Evolutionary conservation across 371 early-diverging fungal genomes (phyloP).

Genomic region (Mucor piriformis): DNA sequence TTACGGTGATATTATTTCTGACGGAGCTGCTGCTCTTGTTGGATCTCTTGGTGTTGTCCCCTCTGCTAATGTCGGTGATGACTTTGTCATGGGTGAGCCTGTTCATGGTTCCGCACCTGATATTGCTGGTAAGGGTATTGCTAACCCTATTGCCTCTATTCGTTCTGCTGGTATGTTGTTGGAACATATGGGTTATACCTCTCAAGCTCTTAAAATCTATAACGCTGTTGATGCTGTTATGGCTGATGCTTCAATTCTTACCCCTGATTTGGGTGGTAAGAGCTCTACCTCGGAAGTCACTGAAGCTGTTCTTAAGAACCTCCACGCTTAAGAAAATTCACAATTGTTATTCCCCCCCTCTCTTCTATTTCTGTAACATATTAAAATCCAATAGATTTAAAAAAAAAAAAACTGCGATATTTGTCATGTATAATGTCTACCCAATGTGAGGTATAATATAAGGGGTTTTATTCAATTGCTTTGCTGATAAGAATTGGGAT

Average conservation of each 20-base stretch:
- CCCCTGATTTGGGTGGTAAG: conserved; percentile 92
- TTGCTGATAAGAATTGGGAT: too few species aligned
- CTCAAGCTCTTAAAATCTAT: conserved; percentile 78
- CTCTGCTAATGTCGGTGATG: conserved; percentile 91
- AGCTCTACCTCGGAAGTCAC: conserved; percentile 84
- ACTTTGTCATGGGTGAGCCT: conserved; percentile 93
- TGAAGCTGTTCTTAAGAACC: conserved; percentile 75
- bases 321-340: conserved; percentile 25
- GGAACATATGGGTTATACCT: conserved; percentile 76
- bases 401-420: background rate
- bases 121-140: conserved; percentile 93
- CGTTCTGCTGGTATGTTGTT: conserved; percentile 90
- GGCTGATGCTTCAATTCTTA: conserved; percentile 64
- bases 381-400: background rate
- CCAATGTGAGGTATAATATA: too few species aligned
- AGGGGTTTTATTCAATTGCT: too few species aligned
- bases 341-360: background rate
- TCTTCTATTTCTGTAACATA: background rate
- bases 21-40: conserved; percentile 94
- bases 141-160: conserved; percentile 93
- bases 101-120: conserved; percentile 97
- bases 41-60: conserved; percentile 94
- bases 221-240: conserved; percentile 85
- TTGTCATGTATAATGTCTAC: too few species aligned
- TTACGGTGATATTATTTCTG: conserved; percentile 95